Base-by-base conservation (phyloP, 1,139 yeast species). In the Debaryomyces robertsiae region DNA sequence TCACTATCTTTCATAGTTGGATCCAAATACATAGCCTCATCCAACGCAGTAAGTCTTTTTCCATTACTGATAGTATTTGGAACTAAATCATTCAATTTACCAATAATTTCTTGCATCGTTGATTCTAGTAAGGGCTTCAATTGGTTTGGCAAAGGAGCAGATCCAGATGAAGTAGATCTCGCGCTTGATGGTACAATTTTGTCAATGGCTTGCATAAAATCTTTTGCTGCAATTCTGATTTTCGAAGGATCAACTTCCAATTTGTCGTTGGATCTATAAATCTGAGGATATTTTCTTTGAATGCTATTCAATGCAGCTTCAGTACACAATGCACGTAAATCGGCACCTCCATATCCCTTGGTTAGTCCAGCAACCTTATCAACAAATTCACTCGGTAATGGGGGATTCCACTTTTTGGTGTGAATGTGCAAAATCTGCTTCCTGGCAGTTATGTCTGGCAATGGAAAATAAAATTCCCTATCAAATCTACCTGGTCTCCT, bases 301-400 rank as follows among this genome's bases (percentile, higher is more conserved):
- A 93, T 93, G 53, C 95, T 85, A 55, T 83, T 84, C 46, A 94
- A 72, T 0, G 98, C 98, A 10, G 97, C 94, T 60, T 93, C 99
- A 0, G 98, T 91, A 58, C 98, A 91, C 27, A 93, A 69, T 0
- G 98, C 96, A 42, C 97, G 73, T 47, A 94, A 70, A 63, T 93
- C 99, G 2, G 99, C 98, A 67, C 99, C 99, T 29, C 98, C 98
- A 56, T 89, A 94, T 0, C 98, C 98, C 58, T 91, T 93, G 0
- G 99, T 91, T 43, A 89, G 67, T 10, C 74, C 73, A 0, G 98
- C 94, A 35, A 93, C 74, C 42, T 82, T 81, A 3, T 75, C 74
- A 6, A 88, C 57, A 50, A 93, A 86, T 6, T 61, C 67, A 0
- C 71, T 71, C 1, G 78, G 61, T 39, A 86, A 63, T 0, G 85